These are phyloP conservation scores for Camellia japonica DNA, from an alignment of 148 eudicot genomes.

Conservation along the genomic window DNA sequence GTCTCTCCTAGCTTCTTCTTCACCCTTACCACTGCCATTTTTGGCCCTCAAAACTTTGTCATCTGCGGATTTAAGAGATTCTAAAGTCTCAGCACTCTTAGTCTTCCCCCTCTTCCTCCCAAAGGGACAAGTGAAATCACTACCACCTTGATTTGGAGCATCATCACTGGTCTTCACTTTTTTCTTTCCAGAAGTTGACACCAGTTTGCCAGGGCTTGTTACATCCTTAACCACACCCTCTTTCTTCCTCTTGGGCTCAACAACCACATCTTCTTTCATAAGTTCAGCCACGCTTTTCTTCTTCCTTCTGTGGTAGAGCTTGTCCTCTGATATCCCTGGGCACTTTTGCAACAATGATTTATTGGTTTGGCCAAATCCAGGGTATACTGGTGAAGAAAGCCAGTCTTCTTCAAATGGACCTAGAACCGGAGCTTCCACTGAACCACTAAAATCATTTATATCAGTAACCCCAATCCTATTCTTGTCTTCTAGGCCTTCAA, in stretches of 20 bases:
- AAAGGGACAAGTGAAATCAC: conserved; percentile 11
- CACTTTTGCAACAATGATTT: conserved; percentile 22
- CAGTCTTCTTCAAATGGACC: conserved; percentile 42
- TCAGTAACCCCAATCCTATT: neutral
- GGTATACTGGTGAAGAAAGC: conserved; percentile 13
- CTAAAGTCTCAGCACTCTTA: conserved; percentile 26
- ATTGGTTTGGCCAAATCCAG: conserved; percentile 10
- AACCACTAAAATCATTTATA: conserved; percentile 18
- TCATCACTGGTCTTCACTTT: conserved; percentile 22
- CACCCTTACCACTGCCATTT: conserved; percentile 4
- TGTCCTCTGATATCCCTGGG: conserved; percentile 21
- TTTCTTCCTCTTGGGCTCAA: conserved; percentile 17
- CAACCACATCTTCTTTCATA: conserved; percentile 24
- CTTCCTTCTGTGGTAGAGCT: conserved; percentile 43
- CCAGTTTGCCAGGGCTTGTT: conserved; percentile 15
- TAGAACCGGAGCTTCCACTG: conserved; percentile 23
- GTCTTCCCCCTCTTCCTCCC: conserved; percentile 23
- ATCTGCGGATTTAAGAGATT: conserved; percentile 19
- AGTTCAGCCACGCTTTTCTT: conserved; percentile 46
- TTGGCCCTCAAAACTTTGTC: conserved; percentile 5
- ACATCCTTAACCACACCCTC: conserved; percentile 14
- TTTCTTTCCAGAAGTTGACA: conserved; percentile 24
- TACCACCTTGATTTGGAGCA: conserved; percentile 10
- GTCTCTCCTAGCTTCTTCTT: conserved; percentile 13
- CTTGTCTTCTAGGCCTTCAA: conserved; percentile 53